Evolutionary conservation across 169 alveolate genomes (phyloP), one percentile per base, ranked within the genome.

Genomic region (Cryptosporidium canis): DNA sequence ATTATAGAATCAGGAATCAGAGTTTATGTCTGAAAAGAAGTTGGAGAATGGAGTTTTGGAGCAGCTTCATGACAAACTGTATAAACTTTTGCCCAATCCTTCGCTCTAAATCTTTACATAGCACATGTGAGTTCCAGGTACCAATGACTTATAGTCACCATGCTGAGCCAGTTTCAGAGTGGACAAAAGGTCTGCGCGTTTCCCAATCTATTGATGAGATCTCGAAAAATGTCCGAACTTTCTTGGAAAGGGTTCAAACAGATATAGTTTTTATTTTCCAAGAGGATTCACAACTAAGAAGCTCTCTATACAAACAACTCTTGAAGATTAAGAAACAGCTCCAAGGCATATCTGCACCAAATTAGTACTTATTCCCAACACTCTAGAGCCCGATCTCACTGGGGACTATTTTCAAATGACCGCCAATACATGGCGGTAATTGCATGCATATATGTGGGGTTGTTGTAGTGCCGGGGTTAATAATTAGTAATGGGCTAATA

Each of bases 401-500:
- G 21, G 37, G 55, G 77, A 3, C 24, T 51, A 14, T 51, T 5
- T n/a, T 51, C 48, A 53, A 0, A 61, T 61, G 9, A 27, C 68
- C 68, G 68, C 68, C 68, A 35, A 3, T 16, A 21, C 0, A 8
- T 12, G 83, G 83, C 83, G 83, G 83, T 45, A 67, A 67, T 27
- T 67, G 83, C 83, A 67, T 67, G 83, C 43, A 67, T 31, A 14
- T 67, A 21, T 67, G 83, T 43, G 66, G 83, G 83, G 83, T 67
- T 27, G 67, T 37, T 16, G 29, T 41, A 27, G 83, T 27, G 83
- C 43, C 68, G 68, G 68, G 45, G 47, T 66, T 37, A 43, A 39
- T 66, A 66, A 41, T 41, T 37, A 41, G 58, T 43, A 43, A 3
- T 41, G 21, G 41, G 58, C 53, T 37, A 14, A 41, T 66, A 41